Conservation (phyloP, 2,329 filamentous ascomycete species). For the Aspergillus flavus region DNA sequence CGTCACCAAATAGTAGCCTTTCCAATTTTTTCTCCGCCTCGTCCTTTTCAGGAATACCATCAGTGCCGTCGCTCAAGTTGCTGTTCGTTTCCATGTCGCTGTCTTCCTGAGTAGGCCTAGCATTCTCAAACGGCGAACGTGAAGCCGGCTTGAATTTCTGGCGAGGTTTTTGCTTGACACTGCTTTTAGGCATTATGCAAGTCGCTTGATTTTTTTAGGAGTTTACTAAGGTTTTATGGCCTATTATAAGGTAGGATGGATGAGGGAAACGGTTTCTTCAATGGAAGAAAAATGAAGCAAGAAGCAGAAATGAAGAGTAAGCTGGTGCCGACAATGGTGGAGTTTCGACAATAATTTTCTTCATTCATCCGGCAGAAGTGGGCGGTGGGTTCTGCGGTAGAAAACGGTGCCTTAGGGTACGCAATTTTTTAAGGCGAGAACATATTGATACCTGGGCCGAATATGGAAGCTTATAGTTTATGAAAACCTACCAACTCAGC, state of each 20-base stretch:
- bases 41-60: conserved; percentile 65
- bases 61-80: conserved; percentile 26
- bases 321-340: conserved; percentile 1
- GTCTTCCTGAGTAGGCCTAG: conserved; percentile 21
- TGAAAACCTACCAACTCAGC: background rate
- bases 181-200: conserved; percentile 30
- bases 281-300: background rate
- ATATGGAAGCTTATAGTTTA: background rate
- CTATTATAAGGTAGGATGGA: background rate
- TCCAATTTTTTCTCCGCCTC: conserved; percentile 84
- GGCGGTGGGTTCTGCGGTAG: conserved; percentile 33
- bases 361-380: conserved; percentile 30
- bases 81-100: conserved; percentile 31
- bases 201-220: background rate
- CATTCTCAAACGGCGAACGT: conserved; percentile 28
- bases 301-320: background rate
- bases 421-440: background rate
- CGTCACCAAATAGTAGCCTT: conserved; percentile 83
- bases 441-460: background rate
- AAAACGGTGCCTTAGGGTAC: conserved; percentile 10
- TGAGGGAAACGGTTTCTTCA: background rate
- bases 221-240: background rate
- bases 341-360: conserved; percentile 36
- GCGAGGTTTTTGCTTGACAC: conserved; percentile 34
- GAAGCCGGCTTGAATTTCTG: conserved; percentile 24